A percentile compares a stretch with the other conserved stretches of the same genome.
phyloP scores from a whole-genome alignment of 441 rosid genomes.

The Geranium incanum region DNA sequence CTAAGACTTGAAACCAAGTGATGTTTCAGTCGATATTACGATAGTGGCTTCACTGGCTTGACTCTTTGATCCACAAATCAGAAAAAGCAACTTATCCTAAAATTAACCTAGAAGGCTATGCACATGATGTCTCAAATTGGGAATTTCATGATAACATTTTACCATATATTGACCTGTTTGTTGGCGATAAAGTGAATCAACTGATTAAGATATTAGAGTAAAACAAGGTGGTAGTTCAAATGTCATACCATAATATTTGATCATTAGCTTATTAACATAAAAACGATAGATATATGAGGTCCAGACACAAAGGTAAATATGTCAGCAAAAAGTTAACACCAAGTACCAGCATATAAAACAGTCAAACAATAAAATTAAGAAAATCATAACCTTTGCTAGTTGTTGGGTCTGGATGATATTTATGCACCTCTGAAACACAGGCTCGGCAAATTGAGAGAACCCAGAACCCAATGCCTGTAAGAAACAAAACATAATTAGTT shows the following conservation, averaged over 20 bases:
- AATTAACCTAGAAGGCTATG: no score
- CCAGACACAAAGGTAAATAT: background rate
- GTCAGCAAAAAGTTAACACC: background rate
- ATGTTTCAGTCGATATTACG: no score
- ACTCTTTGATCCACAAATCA: no score
- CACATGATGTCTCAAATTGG: no score
- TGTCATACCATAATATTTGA: background rate
- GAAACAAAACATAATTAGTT: slow-evolving; percentile 24
- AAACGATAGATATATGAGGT: background rate
- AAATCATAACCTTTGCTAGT: slow-evolving; percentile 57
- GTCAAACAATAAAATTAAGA: slow-evolving; percentile 8
- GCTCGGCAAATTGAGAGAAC: slow-evolving; percentile 84
- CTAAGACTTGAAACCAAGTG: no score
- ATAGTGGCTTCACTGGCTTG: no score
- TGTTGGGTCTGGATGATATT: slow-evolving; percentile 72
- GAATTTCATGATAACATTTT: no score
- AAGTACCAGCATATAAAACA: background rate
- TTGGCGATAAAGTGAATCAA: background rate
- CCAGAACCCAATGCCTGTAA: slow-evolving; percentile 85
- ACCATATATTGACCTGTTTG: no score
- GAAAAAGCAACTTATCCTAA: no score
- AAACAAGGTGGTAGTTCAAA: background rate
- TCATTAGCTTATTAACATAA: background rate
- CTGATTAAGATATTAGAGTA: background rate
- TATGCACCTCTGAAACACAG: slow-evolving; percentile 89